These are phyloP conservation scores for Cercophora samala DNA, from an alignment of 495 filamentous ascomycete genomes.

Conservation along the genomic window DNA sequence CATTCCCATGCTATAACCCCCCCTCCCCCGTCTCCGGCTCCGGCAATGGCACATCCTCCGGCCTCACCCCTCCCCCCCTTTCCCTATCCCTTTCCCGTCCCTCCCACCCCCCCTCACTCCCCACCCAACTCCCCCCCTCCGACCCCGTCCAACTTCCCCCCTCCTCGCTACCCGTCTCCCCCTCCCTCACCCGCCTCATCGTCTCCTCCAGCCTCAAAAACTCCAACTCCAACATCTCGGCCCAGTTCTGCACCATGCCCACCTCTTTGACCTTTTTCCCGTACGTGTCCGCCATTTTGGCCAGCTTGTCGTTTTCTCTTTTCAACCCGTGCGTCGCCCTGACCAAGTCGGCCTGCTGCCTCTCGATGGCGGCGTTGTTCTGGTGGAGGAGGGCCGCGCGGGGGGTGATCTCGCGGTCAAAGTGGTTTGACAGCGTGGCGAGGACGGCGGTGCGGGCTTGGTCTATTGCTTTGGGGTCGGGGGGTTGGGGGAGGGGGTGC, in stretches of 20 bases:
- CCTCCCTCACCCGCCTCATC: conserved; percentile 54
- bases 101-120: background rate
- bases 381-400: conserved; percentile 72
- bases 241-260: conserved; percentile 97
- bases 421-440: conserved; percentile 71
- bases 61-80: conserved; percentile 20
- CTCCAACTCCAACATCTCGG: conserved; percentile 91
- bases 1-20: background rate
- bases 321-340: conserved; percentile 63
- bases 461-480: conserved; percentile 26
- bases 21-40: conserved; percentile 16
- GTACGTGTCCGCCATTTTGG: conserved; percentile 64
- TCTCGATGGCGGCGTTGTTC: conserved; percentile 65
- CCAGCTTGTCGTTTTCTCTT: conserved; percentile 67
- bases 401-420: conserved; percentile 65
- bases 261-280: conserved; percentile 80
- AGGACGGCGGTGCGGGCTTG: conserved; percentile 75
- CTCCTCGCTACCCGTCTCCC: conserved; percentile 35
- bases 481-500: background rate
- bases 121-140: conserved; percentile 10
- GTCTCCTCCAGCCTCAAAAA: conserved; percentile 86
- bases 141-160: conserved; percentile 25
- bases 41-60: conserved; percentile 11
- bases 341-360: conserved; percentile 68
- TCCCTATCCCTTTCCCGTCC: conserved; percentile 5